Evolutionary conservation across 2,329 filamentous ascomycete genomes (phyloP), one percentile per base, ranked within the genome.

Genomic region (Tolypocladium endophyticum): DNA sequence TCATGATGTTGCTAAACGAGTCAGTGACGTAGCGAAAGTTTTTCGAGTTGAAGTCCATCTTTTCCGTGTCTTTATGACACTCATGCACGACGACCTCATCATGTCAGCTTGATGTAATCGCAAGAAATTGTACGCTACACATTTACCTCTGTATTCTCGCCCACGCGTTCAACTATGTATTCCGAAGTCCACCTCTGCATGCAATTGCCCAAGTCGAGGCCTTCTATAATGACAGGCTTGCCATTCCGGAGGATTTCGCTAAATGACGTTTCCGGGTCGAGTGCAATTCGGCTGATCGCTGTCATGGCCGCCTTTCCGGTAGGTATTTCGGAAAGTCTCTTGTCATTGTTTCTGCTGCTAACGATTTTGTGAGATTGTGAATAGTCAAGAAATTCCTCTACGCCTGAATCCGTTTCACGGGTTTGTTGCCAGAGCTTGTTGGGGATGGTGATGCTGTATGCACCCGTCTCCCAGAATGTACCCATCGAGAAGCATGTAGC

Each of bases 401-500:
- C 33, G 18, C 11, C 14, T n/a, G 50, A 14, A 14, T 9, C 9
- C 50, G 5, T 23, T 53, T 23, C 33, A n/a, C 23, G 9, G 35
- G 16, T 39, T 12, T 36, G 11, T 53, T 58, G 33, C 53, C 43
- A 30, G 43, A 38, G 16, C 11, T 38, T 28, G 14, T 36, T 50
- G 20, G 50, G 62, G 33, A 61, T 56, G 6, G 28, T 57, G 28
- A 85, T 66, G 2, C 73, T 70, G 57, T 77, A 87, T 16, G 80
- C 76, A 1, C 84, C 84, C 38, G 79, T 78, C 57, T 92, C 92
- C 89, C 90, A 95, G 67, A 84, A 92, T 8, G 89, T 89, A 1
- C 92, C 92, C 81, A 96, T 96, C 0, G 90, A 92, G 76, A 96
- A 96, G 71, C 91, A 96, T 0, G 91, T 90, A 20, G 89, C 90